These are phyloP conservation scores for Hypoxylon crocopeplum DNA, from an alignment of 495 filamentous ascomycete species.

Conservation along the genomic window DNA sequence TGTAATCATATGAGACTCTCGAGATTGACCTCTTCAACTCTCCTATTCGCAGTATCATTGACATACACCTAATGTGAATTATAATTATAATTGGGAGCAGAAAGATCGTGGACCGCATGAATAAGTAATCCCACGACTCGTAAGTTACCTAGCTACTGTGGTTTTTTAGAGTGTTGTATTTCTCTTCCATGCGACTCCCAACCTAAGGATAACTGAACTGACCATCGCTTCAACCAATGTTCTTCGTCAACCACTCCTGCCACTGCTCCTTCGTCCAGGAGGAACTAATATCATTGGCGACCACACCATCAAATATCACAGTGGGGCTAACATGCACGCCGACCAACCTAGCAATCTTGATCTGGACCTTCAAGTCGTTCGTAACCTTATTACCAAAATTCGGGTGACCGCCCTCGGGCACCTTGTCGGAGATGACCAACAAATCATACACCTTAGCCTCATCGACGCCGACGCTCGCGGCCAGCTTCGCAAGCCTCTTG, in stretches of 20 bases:
- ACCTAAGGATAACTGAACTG: too few species aligned
- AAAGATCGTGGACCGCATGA: too few species aligned
- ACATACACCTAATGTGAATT: too few species aligned
- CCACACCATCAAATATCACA: constrained; percentile 84
- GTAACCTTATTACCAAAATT: constrained; percentile 84
- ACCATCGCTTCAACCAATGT: constrained; percentile 61
- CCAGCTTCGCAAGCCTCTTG: constrained; percentile 73
- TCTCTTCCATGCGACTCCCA: too few species aligned
- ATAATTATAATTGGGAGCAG: too few species aligned
- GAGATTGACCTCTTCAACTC: too few species aligned
- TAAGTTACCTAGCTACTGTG: too few species aligned
- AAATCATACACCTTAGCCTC: constrained; percentile 68
- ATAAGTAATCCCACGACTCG: too few species aligned
- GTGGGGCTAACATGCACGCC: constrained; percentile 92
- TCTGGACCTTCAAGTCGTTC: constrained; percentile 81
- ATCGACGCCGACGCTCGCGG: constrained; percentile 65
- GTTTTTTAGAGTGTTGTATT: too few species aligned
- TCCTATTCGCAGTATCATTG: too few species aligned
- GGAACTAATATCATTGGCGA: constrained; percentile 77
- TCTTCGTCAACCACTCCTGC: constrained; percentile 84
- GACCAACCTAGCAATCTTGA: constrained; percentile 78
- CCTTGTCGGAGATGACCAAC: constrained; percentile 68
- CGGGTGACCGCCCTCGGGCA: constrained; percentile 64
- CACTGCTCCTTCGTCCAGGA: constrained; percentile 81
- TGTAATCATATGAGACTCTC: too few species aligned